Evolutionary conservation across 352 stramenopile species (phyloP), one percentile per base, ranked within the genome.

Genomic region (Phytophthora tentaculata): DNA sequence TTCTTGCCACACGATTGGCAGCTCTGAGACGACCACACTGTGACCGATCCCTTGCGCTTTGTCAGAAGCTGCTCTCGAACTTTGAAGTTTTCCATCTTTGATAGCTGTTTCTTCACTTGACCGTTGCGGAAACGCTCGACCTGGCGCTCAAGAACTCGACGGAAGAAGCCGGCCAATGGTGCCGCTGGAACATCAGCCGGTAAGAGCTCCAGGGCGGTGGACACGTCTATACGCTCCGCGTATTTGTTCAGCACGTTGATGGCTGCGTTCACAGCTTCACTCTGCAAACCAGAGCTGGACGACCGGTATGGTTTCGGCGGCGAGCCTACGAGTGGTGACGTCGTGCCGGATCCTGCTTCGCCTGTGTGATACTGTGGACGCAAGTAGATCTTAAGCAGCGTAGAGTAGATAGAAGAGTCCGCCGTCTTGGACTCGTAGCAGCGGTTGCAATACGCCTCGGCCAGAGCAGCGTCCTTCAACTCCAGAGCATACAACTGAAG

Each of bases 81-180:
- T 41, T 84, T 89, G 41, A 96, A 92, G 63, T 96, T 96, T 56
- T 91, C 88, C 76, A 96, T 96, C 71, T 96, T 96, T n/a, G 84
- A 80, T 20, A 96, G 73, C 23, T 96, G 88, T 55, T 85, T 92
- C 73, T 91, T 91, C 51, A 96, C 85, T 79, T 96, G 88, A 13
- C 84, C 84, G 20, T 92, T 93, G 61, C 86, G 88, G 47, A 77
- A 82, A 16, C 83, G 82, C 61, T 94, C 73, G 10, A 96, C 84
- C 23, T 94, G 84, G 3, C 76, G 76, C 64, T 96, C 88, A 37
- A 96, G 57, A 2, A 94, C 84, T 45, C 84, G 81, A 28, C 83
- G 78, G 44, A 96, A 91, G 50, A 94, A 94, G 0, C 54, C 53
- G n/a, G 69, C 70, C 24, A 96, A 69, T 13, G 79, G 71, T 5